phyloP scores from a whole-genome alignment of 129 eudicot genomes.

The Calendula officinalis region DNA sequence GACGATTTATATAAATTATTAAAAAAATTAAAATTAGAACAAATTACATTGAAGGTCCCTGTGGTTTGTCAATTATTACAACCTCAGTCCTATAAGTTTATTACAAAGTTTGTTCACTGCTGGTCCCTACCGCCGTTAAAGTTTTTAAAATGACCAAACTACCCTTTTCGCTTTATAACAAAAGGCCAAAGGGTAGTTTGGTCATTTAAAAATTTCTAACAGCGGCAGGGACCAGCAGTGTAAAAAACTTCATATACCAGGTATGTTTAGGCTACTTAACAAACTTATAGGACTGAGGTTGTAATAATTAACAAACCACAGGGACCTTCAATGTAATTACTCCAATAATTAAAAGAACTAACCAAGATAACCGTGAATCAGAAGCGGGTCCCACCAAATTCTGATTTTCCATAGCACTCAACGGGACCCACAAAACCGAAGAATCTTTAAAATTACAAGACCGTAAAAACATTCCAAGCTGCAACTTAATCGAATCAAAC shows the following conservation, averaged over 20 bases:
- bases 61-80: too few relatives aligned
- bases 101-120: too few relatives aligned
- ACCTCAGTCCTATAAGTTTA: neutral
- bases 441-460: constrained; percentile 80
- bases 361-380: constrained; percentile 77
- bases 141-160: neutral
- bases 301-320: neutral
- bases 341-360: constrained; percentile 25
- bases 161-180: neutral
- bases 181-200: too few relatives aligned
- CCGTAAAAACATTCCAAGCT: constrained; percentile 84
- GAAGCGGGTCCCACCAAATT: constrained; percentile 72
- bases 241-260: too few relatives aligned
- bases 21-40: too few relatives aligned
- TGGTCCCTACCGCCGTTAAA: too few relatives aligned
- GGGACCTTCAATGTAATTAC: neutral
- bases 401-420: constrained; percentile 96
- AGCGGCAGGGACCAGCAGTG: too few relatives aligned
- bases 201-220: too few relatives aligned
- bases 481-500: constrained; percentile 57
- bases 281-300: neutral
- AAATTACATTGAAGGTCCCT: too few relatives aligned
- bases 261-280: too few relatives aligned
- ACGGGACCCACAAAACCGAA: constrained; percentile 71
- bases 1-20: too few relatives aligned